Conservation (phyloP, 371 early-diverging fungal species). For the Mucor sp. region DNA sequence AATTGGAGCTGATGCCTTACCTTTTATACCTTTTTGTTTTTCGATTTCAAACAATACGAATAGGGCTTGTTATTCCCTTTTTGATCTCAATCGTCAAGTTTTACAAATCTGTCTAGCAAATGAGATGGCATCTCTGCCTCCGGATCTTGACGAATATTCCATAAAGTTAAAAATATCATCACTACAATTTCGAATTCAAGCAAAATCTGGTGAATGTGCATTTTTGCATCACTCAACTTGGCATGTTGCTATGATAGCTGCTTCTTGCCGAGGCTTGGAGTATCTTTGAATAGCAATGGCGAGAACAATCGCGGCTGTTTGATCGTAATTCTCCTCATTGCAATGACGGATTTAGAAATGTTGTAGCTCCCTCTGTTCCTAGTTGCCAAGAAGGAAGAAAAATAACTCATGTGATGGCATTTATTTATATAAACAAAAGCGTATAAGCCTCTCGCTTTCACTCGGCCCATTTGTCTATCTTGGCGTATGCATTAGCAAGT, state of each 20-base stretch:
- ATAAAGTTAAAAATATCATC: not conserved
- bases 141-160: not conserved
- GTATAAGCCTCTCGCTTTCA: not conserved
- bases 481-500: not conserved
- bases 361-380: not conserved
- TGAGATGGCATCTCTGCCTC: not conserved
- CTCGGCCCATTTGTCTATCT: not conserved
- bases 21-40: not conserved
- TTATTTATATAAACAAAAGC: not conserved
- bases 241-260: not conserved
- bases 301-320: not conserved
- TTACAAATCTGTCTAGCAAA: not conserved
- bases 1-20: not conserved
- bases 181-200: not conserved
- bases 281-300: not conserved
- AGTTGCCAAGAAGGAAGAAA: not conserved
- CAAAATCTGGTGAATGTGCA: not conserved
- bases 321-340: not conserved
- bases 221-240: not conserved
- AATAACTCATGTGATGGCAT: not conserved
- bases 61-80: not conserved
- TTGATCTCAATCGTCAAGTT: not conserved
- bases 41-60: not conserved
- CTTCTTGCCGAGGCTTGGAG: not conserved
- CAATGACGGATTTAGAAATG: not conserved